Percentiles rank a stretch among this genome's conserved stretches.
phyloP scores from a whole-genome alignment of 768 basidiomycete genomes.

The Psilocybe cubensis region DNA sequence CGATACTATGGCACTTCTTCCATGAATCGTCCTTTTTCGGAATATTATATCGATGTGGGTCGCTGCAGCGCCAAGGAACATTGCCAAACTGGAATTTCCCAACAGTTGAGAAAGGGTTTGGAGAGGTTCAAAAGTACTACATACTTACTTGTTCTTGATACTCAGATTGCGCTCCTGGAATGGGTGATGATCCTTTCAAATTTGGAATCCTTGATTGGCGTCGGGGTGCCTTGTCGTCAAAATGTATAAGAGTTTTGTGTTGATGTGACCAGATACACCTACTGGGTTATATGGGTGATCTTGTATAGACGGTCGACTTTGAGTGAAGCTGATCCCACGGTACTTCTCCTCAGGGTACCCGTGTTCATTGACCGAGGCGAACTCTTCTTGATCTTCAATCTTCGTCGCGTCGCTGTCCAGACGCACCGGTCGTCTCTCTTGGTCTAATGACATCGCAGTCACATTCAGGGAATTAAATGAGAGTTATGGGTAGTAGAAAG shows the following conservation, averaged over 20 bases:
- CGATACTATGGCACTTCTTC: conserved; percentile 26
- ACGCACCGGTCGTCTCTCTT: conserved; percentile 5
- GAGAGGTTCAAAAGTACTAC: not conserved
- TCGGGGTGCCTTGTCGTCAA: conserved; percentile 3
- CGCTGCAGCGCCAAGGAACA: conserved; percentile 24
- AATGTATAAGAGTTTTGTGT: not conserved
- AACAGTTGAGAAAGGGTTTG: not conserved
- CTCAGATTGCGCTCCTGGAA: conserved; percentile 8
- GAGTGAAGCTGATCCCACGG: conserved; percentile 9
- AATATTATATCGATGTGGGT: conserved; percentile 19
- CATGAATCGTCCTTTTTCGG: conserved; percentile 25
- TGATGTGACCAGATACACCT: not conserved
- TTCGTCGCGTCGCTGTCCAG: conserved; percentile 11
- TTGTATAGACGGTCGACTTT: conserved; percentile 4
- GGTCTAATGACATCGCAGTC: conserved; percentile 5
- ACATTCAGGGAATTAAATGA: too few species aligned
- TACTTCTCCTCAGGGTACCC: not conserved
- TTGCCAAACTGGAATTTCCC: not conserved
- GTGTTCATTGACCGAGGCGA: not conserved
- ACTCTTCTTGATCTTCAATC: conserved; percentile 2
- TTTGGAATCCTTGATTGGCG: conserved; percentile 15
- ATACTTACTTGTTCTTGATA: conserved; percentile 5
- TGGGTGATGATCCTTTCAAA: conserved; percentile 13
- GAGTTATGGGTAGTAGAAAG: too few species aligned
- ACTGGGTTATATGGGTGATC: conserved; percentile 14